Conservation (phyloP, 352 stramenopile species). For the Globisporangium mamillatum region DNA sequence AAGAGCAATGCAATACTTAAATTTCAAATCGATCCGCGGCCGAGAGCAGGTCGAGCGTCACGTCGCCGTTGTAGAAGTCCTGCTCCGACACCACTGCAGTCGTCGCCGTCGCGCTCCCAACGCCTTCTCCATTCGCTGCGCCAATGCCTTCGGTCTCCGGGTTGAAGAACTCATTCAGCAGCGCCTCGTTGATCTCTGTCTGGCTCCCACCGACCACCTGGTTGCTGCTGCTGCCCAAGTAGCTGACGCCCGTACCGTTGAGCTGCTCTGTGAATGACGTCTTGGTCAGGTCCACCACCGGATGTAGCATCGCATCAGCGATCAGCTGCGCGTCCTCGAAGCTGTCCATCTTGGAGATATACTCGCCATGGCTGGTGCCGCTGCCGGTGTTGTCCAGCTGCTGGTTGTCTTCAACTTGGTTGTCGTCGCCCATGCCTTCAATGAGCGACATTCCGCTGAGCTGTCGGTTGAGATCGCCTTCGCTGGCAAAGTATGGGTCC, state of each 20-base stretch:
- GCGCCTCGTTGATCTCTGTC: slow-evolving; percentile 21
- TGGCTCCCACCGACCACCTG: slow-evolving; percentile 4
- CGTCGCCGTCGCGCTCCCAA: slow-evolving; percentile 23
- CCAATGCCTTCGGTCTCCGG: slow-evolving; percentile 23
- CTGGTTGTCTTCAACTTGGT: slow-evolving; percentile 11
- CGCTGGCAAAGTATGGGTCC: slow-evolving; percentile 50
- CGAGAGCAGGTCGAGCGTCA: slow-evolving; percentile 42
- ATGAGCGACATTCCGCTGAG: slow-evolving; percentile 51
- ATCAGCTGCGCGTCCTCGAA: slow-evolving; percentile 28
- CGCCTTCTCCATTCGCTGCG: neutral
- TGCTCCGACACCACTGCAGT: slow-evolving; percentile 37
- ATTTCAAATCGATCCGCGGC: slow-evolving; percentile 54
- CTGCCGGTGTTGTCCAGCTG: neutral
- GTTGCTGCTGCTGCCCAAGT: slow-evolving; percentile 20
- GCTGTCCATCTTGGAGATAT: slow-evolving; percentile 25
- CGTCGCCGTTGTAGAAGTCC: slow-evolving; percentile 50
- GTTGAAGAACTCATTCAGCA: slow-evolving; percentile 36
- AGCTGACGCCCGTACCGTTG: slow-evolving; percentile 26
- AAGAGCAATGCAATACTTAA: slow-evolving; percentile 21
- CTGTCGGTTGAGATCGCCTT: slow-evolving; percentile 34
- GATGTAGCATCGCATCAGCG: slow-evolving; percentile 30
- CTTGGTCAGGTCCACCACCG: slow-evolving; percentile 35
- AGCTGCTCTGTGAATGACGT: slow-evolving; percentile 32
- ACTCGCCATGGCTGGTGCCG: slow-evolving; percentile 12
- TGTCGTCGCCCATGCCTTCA: slow-evolving; percentile 15